Conservation (phyloP, 495 filamentous ascomycete genomes). For the Penicillium ochrochloron region DNA sequence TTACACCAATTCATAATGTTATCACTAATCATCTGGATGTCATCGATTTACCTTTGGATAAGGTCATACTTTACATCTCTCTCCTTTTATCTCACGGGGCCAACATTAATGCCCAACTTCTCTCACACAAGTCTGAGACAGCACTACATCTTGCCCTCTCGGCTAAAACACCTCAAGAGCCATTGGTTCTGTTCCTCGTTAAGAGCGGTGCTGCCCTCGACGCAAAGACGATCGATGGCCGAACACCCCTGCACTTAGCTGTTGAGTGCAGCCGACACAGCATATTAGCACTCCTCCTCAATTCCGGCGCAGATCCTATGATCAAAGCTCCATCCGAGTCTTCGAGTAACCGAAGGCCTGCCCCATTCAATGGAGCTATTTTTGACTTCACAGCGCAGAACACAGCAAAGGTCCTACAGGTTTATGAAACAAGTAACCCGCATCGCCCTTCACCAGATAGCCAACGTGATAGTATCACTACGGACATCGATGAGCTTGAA, state of each 20-base stretch:
- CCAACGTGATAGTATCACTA: constrained; percentile 26
- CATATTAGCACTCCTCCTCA: constrained; percentile 33
- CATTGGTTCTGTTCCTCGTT: constrained; percentile 36
- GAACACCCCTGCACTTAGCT: constrained; percentile 46
- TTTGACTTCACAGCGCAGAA: not conserved
- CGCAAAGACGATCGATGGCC: constrained; percentile 33
- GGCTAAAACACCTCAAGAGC: constrained; percentile 20
- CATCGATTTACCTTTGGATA: constrained; percentile 24
- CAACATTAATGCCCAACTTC: constrained; percentile 27
- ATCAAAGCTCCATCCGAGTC: constrained; percentile 26
- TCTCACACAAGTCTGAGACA: constrained; percentile 26
- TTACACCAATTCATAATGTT: constrained; percentile 37
- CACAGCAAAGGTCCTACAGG: not conserved
- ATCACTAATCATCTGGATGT: constrained; percentile 27
- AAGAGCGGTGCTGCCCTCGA: constrained; percentile 38
- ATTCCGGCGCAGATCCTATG: constrained; percentile 34
- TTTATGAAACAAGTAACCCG: not conserved
- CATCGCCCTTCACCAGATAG: constrained; percentile 5
- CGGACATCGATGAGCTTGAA: constrained; percentile 33
- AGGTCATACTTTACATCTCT: constrained; percentile 30
- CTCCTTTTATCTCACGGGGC: constrained; percentile 33
- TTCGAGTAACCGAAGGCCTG: constrained; percentile 16
- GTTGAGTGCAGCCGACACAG: constrained; percentile 37
- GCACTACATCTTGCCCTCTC: constrained; percentile 37
- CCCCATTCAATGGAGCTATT: not conserved